Base-by-base conservation (phyloP, 1,139 yeast genomes). In the Yamadazyma membranifaciens region DNA sequence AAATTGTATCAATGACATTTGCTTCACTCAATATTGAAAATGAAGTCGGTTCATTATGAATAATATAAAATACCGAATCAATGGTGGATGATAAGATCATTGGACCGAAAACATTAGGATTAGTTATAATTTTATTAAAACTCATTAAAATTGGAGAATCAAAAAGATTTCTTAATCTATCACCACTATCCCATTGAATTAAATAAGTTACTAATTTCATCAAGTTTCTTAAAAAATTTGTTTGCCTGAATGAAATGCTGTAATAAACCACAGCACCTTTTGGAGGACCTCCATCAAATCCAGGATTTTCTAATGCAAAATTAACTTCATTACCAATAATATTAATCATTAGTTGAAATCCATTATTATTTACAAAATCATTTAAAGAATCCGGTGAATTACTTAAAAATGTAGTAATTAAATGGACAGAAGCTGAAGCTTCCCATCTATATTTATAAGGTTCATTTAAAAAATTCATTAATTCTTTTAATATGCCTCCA, bases 1-100 rank as follows among this genome's bases (percentile, higher is more conserved):
- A 59, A 31, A 89, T 73, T 1, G 79, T 67, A 39, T 85, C 86
- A 31, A 89, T 78, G 1, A 87, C 80, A 1, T 80, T 78, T 0
- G 95, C 86, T 58, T 91, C 98, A 38, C 79, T 81, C 52, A 91
- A 72, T 37, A 91, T 84, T 2, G 87, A 75, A 55, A 77, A 89
- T 3, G 96, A 88, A 0, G 97, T 88, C 3, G 98, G 96, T 54
- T 91, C 98, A 50, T 86, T 87, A 56, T 91, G 94, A 36, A 91
- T 80, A 48, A 89, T 87, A 27, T 78, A 78, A 36, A 84, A 78
- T 17, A 89, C 74, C 15, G 84, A 78, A 49, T 81, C 86, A 30
- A 91, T 62, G 0, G 88, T 75, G 14, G 78, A 69, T 0, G 88
- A 72, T 14, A 87, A 62, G n/a, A 87, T 64, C 16, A 79, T 73